Evolutionary conservation across 148 eudicot species (phyloP), one percentile per base, ranked within the genome.

Genomic region (Suaeda aralocaspica): DNA sequence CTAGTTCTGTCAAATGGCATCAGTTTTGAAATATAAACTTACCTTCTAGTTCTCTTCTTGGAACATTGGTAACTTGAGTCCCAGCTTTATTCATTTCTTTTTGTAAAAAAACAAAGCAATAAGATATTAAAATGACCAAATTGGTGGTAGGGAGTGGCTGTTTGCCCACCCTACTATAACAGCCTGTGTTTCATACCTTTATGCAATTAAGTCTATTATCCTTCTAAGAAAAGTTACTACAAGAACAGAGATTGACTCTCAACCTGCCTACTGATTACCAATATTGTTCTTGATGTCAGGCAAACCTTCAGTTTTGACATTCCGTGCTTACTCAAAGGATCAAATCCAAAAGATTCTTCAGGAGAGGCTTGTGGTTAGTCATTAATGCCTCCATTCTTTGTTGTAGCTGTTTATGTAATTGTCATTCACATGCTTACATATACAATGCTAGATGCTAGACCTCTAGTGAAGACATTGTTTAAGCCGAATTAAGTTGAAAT

Each of bases 271-370:
- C 28, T 62, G 59, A 58, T 29, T 67, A 69, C 26, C 51, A 64
- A 73, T 68, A 69, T 49, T 39, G 56, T 25, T 74, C 45, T 77
- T 67, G 70, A 33, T 73, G 72, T 73, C 74, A 89, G 96, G 98
- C 69, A 89, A 86, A 69, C 98, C 98, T 52, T 77, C 64, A 70
- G 91, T 92, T 45, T 64, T 89, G 68, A 86, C 93, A 72, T 92
- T 89, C 63, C 91, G 87, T 48, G 93, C 98, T 61, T 92, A 89
- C 83, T 88, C 93, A 58, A 92, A 88, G 81, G 93, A 92, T 71
- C 96, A 92, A 74, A 92, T 92, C 58, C 78, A 88, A 68, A 78
- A 14, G 67, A 89, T 92, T 78, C 84, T 92, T 76, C 86, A 82
- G 63, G 82, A 84, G 58, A 83, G 96, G 72, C 76, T 89, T 39